Base-by-base conservation (phyloP, 805 yeast species). In the Kuraishia capsulata region DNA sequence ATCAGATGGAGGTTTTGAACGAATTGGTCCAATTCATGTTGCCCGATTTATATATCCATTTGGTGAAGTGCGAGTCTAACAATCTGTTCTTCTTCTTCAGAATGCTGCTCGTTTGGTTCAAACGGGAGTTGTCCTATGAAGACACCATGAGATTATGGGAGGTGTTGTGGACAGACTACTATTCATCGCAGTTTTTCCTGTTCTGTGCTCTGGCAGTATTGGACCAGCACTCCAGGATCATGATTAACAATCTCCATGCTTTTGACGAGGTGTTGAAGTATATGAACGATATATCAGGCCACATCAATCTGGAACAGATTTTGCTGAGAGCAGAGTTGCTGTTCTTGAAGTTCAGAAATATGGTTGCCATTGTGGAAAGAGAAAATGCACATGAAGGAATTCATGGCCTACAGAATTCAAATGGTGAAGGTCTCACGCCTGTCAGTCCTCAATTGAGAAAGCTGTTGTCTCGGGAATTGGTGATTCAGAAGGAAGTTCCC, bases 81-180 rank as follows among this genome's bases (percentile, higher is more conserved):
- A 89, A 92, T 53, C 68, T 92, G 44, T 92, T 92, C 54, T 92
- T 92, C 67, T 88, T 89, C 50, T 92, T 92, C 66, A 67, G 97
- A 43, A 90, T 92, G 97, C 62, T 92, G 13, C 65, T 92, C 30
- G 97, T 92, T 2, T 89, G 96, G 96, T 92, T 74, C 56, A 92
- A 92, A 56, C 74, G 98, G 36, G 98, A 92, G 52, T 81, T 92
- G 45, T 72, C 70, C 20, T 84, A 90, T 73, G 74, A 73, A 35
- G 85, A 85, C 39, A 83, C 86, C 1, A 62, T 83, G 52, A 65
- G 73, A 21, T 66, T 90, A n/a, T 90, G 97, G 97, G 98, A 90
- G 53, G 78, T 83, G 3, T 64, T 92, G 35, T 86, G 92, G 79
- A 90, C 97, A 0, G 90, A 90, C 59, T 81, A 64, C 50, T 78